phyloP scores from a whole-genome alignment of 495 filamentous ascomycete genomes.

The Filosporella fistucella region DNA sequence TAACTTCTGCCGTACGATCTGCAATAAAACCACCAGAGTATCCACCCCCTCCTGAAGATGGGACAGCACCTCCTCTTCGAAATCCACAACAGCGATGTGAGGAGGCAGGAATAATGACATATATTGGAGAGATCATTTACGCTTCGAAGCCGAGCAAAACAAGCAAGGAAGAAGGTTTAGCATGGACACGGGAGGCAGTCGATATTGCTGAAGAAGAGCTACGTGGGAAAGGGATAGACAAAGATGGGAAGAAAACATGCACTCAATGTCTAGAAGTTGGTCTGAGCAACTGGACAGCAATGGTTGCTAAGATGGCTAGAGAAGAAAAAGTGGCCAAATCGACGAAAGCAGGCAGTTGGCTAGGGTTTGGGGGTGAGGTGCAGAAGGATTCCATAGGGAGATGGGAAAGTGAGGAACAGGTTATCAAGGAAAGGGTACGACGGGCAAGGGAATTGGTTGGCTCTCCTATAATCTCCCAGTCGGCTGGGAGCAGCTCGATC shows the following conservation, averaged over 20 bases:
- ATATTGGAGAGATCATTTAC: slow-evolving; percentile 93
- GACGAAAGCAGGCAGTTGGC: slow-evolving; percentile 12
- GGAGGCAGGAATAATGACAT: slow-evolving; percentile 78
- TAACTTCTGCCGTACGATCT: slow-evolving; percentile 25
- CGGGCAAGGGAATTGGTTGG: slow-evolving; percentile 21
- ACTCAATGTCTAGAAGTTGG: slow-evolving; percentile 67
- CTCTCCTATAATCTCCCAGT: too few relatives aligned
- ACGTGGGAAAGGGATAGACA: slow-evolving; percentile 33
- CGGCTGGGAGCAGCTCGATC: too few relatives aligned
- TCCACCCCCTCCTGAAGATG: slow-evolving; percentile 60
- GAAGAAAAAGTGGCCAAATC: slow-evolving; percentile 31
- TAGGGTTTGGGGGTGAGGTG: slow-evolving; percentile 15
- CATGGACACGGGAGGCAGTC: slow-evolving; percentile 82
- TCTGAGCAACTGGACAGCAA: slow-evolving; percentile 69
- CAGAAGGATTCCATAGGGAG: slow-evolving; percentile 29
- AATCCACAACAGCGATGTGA: slow-evolving; percentile 63
- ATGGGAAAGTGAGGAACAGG: slow-evolving; percentile 49
- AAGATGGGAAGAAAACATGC: slow-evolving; percentile 54
- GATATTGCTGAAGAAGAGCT: slow-evolving; percentile 56
- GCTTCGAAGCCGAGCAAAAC: slow-evolving; percentile 31
- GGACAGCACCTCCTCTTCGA: slow-evolving; percentile 58
- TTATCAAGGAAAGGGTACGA: slow-evolving; percentile 42
- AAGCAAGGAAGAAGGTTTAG: slow-evolving; percentile 59
- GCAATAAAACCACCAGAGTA: slow-evolving; percentile 50
- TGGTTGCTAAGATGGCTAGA: slow-evolving; percentile 45